phyloP scores from a whole-genome alignment of 2,329 filamentous ascomycete species.

The Pestalotiopsis sp. region DNA sequence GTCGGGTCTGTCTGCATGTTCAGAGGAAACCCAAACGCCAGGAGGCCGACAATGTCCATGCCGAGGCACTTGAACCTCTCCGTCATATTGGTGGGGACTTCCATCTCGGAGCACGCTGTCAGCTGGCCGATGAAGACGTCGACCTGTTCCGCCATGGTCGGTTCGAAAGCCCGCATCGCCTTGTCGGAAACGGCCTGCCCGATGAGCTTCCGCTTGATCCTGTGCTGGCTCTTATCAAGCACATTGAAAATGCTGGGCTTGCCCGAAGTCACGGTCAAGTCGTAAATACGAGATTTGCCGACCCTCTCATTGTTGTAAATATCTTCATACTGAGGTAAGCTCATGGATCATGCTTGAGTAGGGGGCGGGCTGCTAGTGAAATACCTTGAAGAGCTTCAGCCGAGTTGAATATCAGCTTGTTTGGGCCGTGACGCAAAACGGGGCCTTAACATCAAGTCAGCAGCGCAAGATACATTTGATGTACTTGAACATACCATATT shows the following conservation, averaged over 20 bases:
- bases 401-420: conserved; percentile 24
- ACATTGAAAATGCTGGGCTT: conserved; percentile 15
- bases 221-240: conserved; percentile 8
- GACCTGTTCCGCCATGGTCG: conserved; percentile 6
- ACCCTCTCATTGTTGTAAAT: conserved; percentile 23
- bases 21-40: conserved; percentile 24
- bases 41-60: conserved; percentile 21
- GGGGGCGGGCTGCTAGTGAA: not conserved
- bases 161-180: conserved; percentile 11
- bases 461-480: not conserved
- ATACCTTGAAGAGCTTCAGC: conserved; percentile 16
- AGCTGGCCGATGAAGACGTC: conserved; percentile 9
- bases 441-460: conserved; percentile 13
- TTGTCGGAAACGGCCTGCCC: conserved; percentile 4
- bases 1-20: conserved; percentile 20
- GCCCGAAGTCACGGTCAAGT: conserved; percentile 17
- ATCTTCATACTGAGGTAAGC: conserved; percentile 13
- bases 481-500: conserved; percentile 1
- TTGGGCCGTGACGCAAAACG: conserved; percentile 21
- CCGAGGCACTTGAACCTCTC: conserved; percentile 15
- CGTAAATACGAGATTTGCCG: conserved; percentile 21
- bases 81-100: conserved; percentile 20
- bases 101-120: conserved; percentile 9
- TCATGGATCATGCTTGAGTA: not conserved
- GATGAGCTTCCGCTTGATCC: conserved; percentile 8